A percentile compares a stretch with the other conserved stretches of the same genome.
These are phyloP conservation scores for Magnaporthiopsis rhizophila DNA, from an alignment of 2,329 filamentous ascomycete genomes.

Conservation along the genomic window DNA sequence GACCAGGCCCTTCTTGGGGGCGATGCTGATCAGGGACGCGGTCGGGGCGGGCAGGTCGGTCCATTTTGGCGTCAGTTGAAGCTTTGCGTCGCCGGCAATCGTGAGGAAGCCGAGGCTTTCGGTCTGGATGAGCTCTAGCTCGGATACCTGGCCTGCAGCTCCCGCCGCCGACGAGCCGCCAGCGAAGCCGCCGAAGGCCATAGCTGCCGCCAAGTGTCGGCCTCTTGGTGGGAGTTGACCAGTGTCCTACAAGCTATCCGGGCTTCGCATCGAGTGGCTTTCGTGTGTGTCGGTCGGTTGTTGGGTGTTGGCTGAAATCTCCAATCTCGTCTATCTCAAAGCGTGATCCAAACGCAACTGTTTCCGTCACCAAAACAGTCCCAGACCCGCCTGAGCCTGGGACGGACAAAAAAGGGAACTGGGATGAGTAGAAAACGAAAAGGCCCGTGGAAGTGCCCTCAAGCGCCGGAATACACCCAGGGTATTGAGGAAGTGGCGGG, in stretches of 20 bases:
- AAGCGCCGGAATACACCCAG: not conserved
- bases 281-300: not conserved
- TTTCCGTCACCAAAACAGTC: not conserved
- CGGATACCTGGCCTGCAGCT: slow-evolving; percentile 42
- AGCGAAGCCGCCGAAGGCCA: slow-evolving; percentile 56
- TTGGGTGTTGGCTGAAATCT: not conserved
- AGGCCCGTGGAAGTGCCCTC: not conserved
- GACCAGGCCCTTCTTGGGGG: slow-evolving; percentile 69
- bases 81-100: slow-evolving; percentile 70
- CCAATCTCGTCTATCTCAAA: not conserved
- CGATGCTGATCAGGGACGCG: slow-evolving; percentile 76
- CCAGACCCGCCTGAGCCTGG: not conserved
- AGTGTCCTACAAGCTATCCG: slow-evolving; percentile 19
- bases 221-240: slow-evolving; percentile 21
- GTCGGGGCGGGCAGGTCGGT: slow-evolving; percentile 65
- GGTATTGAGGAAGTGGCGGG: not conserved
- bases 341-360: not conserved
- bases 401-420: not conserved
- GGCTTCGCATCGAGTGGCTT: slow-evolving; percentile 16
- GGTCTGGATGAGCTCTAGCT: slow-evolving; percentile 71
- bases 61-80: slow-evolving; percentile 77
- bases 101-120: slow-evolving; percentile 81
- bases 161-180: slow-evolving; percentile 22
- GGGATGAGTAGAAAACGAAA: not conserved
- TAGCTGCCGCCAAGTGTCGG: slow-evolving; percentile 33